Conservation (phyloP, 73 alveolate genomes). For the Tetrahymena thermophila region DNA sequence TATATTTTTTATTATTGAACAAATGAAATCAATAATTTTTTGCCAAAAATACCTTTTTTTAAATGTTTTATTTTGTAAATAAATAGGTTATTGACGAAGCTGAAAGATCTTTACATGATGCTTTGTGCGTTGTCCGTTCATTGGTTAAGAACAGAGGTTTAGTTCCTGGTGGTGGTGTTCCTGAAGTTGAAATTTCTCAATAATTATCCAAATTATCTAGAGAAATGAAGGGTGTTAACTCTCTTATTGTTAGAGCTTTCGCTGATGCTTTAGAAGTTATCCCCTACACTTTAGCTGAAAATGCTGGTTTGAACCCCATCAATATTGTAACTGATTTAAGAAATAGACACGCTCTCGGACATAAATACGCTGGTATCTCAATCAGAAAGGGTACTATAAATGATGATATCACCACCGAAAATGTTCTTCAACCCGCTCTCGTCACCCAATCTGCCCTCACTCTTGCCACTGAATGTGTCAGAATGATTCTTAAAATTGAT, state of each 20-base stretch:
- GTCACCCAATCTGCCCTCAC: constrained; percentile 95
- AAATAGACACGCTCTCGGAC: constrained; percentile 90
- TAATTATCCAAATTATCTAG: constrained; percentile 74
- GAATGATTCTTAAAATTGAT: constrained; percentile 98
- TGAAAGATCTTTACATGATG: constrained; percentile 98
- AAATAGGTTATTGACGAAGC: constrained; percentile 83
- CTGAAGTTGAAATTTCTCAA: constrained; percentile 96
- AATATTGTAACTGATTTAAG: constrained; percentile 95
- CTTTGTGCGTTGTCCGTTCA: constrained; percentile 98
- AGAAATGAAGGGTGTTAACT: constrained; percentile 49
- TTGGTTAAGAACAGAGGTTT: constrained; percentile 96
- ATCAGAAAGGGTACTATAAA: constrained; percentile 82
- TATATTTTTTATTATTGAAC: constrained; percentile 15
- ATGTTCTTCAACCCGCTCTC: constrained; percentile 97
- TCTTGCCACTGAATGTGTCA: constrained; percentile 98
- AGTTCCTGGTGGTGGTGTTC: constrained; percentile 99
- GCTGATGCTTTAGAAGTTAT: constrained; percentile 96
- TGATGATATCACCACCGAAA: constrained; percentile 91
- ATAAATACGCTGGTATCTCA: constrained; percentile 87
- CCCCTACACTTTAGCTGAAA: constrained; percentile 99
- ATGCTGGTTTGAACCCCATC: constrained; percentile 97
- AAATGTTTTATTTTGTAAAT: background rate
- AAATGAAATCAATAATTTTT: no score
- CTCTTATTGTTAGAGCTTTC: constrained; percentile 72
- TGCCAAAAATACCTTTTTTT: background rate